A percentile compares a stretch with the other conserved stretches of the same genome.
These are phyloP conservation scores for Exophiala xenobiotica DNA, from an alignment of 2,329 filamentous ascomycete species.

Conservation along the genomic window DNA sequence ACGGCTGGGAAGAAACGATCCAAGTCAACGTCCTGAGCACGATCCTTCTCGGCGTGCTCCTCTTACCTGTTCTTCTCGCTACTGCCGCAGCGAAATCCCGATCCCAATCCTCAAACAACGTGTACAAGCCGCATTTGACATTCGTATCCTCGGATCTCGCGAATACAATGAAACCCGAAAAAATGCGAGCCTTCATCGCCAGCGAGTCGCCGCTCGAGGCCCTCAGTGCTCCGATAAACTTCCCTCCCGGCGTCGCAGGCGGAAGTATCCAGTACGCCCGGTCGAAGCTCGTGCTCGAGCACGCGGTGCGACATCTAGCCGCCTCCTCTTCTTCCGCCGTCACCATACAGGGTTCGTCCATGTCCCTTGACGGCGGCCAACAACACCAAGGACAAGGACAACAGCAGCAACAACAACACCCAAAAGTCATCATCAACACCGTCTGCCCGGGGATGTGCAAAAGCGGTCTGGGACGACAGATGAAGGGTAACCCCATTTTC, in stretches of 20 bases:
- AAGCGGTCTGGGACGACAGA: conserved; percentile 43
- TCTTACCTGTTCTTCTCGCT: conserved; percentile 49
- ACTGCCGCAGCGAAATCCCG: not conserved
- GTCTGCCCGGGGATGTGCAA: conserved; percentile 47
- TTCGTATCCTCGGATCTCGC: conserved; percentile 48
- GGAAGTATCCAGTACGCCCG: conserved; percentile 41
- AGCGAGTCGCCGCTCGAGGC: conserved; percentile 35
- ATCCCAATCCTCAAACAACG: not conserved
- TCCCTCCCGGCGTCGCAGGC: conserved; percentile 22
- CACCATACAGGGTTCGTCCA: no score
- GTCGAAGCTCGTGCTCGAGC: conserved; percentile 46
- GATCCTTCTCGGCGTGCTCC: conserved; percentile 52
- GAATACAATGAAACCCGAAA: conserved; percentile 34
- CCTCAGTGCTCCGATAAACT: conserved; percentile 36
- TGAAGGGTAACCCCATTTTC: conserved; percentile 27
- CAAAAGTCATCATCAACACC: conserved; percentile 45
- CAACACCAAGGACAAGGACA: no score
- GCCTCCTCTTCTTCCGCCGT: conserved; percentile 9
- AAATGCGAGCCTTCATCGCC: conserved; percentile 33
- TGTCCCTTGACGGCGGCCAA: no score
- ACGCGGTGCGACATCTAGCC: conserved; percentile 42
- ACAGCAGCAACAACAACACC: conserved; percentile 37
- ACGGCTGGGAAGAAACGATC: conserved; percentile 54
- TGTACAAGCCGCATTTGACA: conserved; percentile 40
- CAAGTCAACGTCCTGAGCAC: conserved; percentile 62